phyloP scores from a whole-genome alignment of 1,284 basidiomycete species.

The Kwoniella shivajii region DNA sequence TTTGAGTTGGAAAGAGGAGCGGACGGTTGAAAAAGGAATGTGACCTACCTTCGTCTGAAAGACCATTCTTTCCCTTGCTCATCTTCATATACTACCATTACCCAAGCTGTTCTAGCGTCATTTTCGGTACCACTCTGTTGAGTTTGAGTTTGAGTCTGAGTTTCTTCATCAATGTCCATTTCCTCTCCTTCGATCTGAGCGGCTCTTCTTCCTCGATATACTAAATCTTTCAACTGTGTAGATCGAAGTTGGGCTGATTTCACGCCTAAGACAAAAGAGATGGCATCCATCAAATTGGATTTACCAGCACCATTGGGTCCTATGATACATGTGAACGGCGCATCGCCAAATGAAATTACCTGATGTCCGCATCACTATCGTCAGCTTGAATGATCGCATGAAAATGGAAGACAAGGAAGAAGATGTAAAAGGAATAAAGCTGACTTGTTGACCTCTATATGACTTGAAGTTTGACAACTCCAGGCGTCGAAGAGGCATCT shows the following conservation, averaged over 20 bases:
- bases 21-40: not conserved
- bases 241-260: constrained; percentile 90
- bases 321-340: constrained; percentile 89
- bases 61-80: constrained; percentile 75
- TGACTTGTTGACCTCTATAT: constrained; percentile 64
- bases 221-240: constrained; percentile 89
- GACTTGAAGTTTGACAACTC: constrained; percentile 94
- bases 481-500: constrained; percentile 59
- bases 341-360: constrained; percentile 53
- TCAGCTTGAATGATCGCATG: not conserved
- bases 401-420: not conserved
- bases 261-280: constrained; percentile 97
- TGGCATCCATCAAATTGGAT: constrained; percentile 99
- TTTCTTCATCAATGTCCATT: constrained; percentile 45
- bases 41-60: constrained; percentile 84
- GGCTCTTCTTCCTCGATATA: constrained; percentile 85
- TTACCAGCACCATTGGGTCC: constrained; percentile 99
- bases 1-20: no score
- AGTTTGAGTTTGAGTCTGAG: constrained; percentile 28
- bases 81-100: constrained; percentile 87
- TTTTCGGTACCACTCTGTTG: constrained; percentile 54
- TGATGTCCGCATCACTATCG: constrained; percentile 1
- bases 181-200: constrained; percentile 54
- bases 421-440: constrained; percentile 20
- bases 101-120: constrained; percentile 89